A percentile compares a stretch with the other conserved stretches of the same genome.
These are phyloP conservation scores for Eucalyptus microcorys DNA, from an alignment of 345 rosid species.

Conservation along the genomic window DNA sequence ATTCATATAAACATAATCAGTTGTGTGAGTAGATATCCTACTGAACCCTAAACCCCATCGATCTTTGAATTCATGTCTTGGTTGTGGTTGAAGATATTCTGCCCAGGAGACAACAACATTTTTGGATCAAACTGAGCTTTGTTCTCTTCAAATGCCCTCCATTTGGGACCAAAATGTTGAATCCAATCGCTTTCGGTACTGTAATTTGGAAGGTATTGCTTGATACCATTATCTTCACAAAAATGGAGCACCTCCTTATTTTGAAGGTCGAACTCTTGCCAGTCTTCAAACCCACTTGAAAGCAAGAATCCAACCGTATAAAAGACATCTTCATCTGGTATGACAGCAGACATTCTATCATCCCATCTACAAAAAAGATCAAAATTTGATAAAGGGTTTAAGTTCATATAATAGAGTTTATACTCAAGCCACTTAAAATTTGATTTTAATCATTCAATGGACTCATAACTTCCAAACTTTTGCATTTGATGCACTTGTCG, in stretches of 20 bases:
- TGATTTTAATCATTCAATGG: neutral
- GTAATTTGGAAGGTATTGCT: neutral
- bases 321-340: conserved; percentile 2
- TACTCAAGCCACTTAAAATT: neutral
- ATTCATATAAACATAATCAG: neutral
- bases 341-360: neutral
- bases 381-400: neutral
- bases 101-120: conserved; percentile 3
- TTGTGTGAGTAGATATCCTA: neutral
- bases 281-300: neutral
- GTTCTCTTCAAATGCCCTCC: neutral
- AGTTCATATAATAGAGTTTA: neutral
- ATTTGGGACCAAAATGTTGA: neutral
- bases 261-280: neutral
- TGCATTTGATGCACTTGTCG: neutral
- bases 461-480: neutral
- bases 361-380: neutral
- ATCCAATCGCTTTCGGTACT: neutral
- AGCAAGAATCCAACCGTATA: conserved; percentile 2
- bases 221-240: neutral
- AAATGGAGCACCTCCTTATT: neutral
- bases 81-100: neutral
- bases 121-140: conserved; percentile 2
- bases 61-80: neutral
- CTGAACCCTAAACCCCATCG: neutral